Evolutionary conservation across 805 yeast genomes (phyloP).

Genomic region (Sungouiozyma ichnusensis): DNA sequence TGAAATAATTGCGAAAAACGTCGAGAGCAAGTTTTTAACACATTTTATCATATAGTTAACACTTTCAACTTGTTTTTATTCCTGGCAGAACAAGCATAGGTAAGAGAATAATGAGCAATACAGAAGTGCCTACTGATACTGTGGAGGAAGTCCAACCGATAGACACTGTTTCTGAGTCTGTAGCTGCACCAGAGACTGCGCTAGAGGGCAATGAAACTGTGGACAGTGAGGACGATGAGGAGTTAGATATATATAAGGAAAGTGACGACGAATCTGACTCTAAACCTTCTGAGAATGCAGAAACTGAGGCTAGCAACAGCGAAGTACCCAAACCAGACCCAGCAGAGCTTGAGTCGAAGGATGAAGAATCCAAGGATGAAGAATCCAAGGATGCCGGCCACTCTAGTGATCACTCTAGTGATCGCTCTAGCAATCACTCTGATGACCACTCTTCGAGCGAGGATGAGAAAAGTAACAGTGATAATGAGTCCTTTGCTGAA

Average conservation of each 20-base stretch:
- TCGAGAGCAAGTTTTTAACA: no score
- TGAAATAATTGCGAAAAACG: no score
- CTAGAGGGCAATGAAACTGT: no score
- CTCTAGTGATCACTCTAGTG: conserved; percentile 7
- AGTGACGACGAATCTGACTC: conserved; percentile 8
- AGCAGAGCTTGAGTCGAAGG: neutral
- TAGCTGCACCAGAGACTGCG: conserved; percentile 1
- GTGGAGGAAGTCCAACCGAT: no score
- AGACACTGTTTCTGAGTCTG: no score
- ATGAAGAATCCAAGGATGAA: conserved; percentile 5
- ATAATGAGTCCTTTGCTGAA: conserved; percentile 4
- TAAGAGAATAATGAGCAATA: no score
- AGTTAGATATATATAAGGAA: conserved; percentile 1
- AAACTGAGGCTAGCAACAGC: conserved; percentile 1
- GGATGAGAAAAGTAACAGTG: conserved; percentile 9
- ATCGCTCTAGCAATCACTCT: conserved; percentile 18
- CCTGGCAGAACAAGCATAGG: no score
- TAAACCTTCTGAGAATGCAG: conserved; percentile 9
- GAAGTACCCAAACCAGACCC: neutral
- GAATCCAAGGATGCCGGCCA: conserved; percentile 12
- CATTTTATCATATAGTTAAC: no score
- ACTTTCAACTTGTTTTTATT: no score
- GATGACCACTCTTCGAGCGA: conserved; percentile 26
- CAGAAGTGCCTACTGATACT: no score
- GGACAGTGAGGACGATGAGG: conserved; percentile 4